A percentile compares a stretch with the other conserved stretches of the same genome.
Evolutionary conservation across 78 protist genomes (phyloP).

Genomic region (Tieghemostelium lacteum): DNA sequence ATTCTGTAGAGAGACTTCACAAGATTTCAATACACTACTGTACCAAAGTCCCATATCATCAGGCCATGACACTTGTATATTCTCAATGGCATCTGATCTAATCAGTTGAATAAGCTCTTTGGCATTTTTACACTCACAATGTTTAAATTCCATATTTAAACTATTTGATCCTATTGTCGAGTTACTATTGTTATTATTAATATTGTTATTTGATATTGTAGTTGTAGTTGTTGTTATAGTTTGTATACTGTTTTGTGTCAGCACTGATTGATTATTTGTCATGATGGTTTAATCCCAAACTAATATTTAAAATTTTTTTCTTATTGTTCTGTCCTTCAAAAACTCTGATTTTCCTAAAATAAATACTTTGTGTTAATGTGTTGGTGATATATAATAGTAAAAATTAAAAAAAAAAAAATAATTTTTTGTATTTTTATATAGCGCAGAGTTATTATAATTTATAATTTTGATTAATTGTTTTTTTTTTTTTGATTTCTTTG

Average conservation of each 20-base stretch:
- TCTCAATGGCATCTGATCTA: conserved; percentile 72
- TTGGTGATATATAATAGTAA: no score
- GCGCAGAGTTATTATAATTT: no score
- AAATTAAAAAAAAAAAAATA: no score
- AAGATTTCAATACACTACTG: conserved; percentile 34
- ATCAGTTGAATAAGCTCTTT: conserved; percentile 68
- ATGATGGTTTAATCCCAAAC: no score
- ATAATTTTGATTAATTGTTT: no score
- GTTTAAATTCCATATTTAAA: conserved; percentile 29
- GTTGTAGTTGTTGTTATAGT: neutral
- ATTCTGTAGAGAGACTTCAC: conserved; percentile 61
- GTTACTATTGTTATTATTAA: neutral
- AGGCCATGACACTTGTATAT: conserved; percentile 64
- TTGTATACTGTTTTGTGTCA: neutral
- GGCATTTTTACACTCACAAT: conserved; percentile 57
- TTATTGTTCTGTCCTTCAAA: no score
- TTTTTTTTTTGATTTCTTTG: no score
- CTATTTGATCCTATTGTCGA: neutral
- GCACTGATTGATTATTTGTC: no score
- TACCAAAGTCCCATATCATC: conserved; percentile 80
- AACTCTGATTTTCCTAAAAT: no score
- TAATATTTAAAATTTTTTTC: no score
- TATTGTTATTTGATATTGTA: neutral
- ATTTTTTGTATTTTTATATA: no score
- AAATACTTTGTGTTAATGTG: no score